phyloP scores from a whole-genome alignment of 352 stramenopile species.

The Albugo laibachii region DNA sequence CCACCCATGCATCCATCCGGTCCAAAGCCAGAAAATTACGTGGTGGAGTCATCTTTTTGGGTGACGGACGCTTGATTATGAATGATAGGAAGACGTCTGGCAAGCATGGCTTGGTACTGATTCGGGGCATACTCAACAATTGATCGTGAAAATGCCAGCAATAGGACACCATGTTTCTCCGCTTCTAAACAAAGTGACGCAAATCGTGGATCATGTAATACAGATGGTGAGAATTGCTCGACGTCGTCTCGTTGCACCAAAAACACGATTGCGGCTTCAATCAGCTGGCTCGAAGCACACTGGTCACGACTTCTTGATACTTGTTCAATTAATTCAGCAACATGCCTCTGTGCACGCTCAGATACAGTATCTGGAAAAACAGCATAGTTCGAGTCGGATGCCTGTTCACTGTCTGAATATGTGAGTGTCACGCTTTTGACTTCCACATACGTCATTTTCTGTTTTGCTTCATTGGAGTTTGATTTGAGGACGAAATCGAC shows the following conservation, averaged over 20 bases:
- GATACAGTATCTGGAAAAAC: conserved; percentile 71
- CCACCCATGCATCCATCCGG: no score
- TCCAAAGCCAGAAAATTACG: no score
- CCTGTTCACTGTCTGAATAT: background rate
- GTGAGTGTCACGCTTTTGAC: conserved; percentile 71
- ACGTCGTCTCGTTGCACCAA: conserved; percentile 65
- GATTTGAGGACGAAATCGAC: conserved; percentile 60
- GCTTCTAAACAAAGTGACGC: conserved; percentile 30
- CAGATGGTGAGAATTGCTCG: conserved; percentile 37
- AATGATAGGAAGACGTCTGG: no score
- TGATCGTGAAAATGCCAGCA: conserved; percentile 34
- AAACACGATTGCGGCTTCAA: conserved; percentile 45
- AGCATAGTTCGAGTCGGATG: conserved; percentile 12
- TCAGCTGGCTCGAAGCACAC: conserved; percentile 2
- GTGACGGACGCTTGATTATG: no score
- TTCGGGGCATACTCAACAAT: conserved; percentile 7
- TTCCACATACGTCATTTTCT: conserved; percentile 54
- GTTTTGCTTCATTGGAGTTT: conserved; percentile 11
- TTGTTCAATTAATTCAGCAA: conserved; percentile 46
- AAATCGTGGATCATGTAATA: conserved; percentile 43
- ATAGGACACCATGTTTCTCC: conserved; percentile 22
- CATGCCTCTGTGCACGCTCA: conserved; percentile 51
- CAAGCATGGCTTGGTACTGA: no score
- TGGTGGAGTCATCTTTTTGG: no score
- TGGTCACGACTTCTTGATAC: conserved; percentile 7